phyloP scores from a whole-genome alignment of 371 early-diverging fungal genomes.

The Actinomucor elegans region DNA sequence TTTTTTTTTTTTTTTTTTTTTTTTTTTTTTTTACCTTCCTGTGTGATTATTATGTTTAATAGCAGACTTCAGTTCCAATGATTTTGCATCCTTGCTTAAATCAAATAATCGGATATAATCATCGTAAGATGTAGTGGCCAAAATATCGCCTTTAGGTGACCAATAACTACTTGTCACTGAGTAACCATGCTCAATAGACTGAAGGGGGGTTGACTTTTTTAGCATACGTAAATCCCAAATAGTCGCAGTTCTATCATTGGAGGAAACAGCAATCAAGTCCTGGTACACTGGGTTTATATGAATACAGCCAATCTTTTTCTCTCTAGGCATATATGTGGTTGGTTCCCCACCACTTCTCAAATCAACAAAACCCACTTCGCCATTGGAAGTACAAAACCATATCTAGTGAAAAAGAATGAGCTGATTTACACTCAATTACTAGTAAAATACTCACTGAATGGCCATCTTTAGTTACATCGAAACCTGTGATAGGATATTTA shows the following conservation, averaged over 20 bases:
- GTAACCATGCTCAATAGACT: slow-evolving; percentile 50
- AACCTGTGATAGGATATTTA: slow-evolving; percentile 34
- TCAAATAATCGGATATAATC: slow-evolving; percentile 55
- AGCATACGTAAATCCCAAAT: slow-evolving; percentile 78
- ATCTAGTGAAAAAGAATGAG: too few relatives aligned
- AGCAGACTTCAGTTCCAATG: slow-evolving; percentile 33
- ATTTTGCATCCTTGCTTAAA: slow-evolving; percentile 31
- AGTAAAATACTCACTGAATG: slow-evolving; percentile 36
- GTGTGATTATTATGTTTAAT: slow-evolving; percentile 71
- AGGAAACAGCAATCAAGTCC: slow-evolving; percentile 64
- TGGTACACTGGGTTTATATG: slow-evolving; percentile 63
- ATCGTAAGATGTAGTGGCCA: slow-evolving; percentile 52
- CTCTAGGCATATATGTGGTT: slow-evolving; percentile 32
- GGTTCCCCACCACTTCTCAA: slow-evolving; percentile 24
- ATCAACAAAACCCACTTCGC: slow-evolving; percentile 59
- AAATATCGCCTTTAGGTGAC: slow-evolving; percentile 62
- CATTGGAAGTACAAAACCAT: slow-evolving; percentile 66
- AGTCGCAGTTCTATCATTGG: slow-evolving; percentile 65
- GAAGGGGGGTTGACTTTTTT: slow-evolving; percentile 33
- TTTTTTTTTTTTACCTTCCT: slow-evolving; percentile 45
- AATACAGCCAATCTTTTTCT: slow-evolving; percentile 72
- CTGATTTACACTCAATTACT: too few relatives aligned
- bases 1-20: not conserved
- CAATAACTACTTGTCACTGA: slow-evolving; percentile 72
- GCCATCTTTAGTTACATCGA: slow-evolving; percentile 49